Evolutionary conservation across 129 eudicot species (phyloP).

Genomic region (Lactuca sativa): DNA sequence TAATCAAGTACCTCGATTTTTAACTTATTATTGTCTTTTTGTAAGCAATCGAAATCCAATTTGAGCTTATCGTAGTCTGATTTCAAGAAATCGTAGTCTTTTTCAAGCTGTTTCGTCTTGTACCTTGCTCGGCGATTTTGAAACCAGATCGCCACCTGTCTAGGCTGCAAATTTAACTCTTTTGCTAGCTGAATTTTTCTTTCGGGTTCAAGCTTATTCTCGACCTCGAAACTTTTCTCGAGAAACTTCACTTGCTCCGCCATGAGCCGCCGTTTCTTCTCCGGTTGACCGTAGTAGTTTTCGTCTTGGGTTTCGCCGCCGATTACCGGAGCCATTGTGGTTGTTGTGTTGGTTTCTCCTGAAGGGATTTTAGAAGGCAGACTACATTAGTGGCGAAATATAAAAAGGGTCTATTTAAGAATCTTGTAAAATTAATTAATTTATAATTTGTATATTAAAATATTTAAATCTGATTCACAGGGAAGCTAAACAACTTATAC

Average conservation of each 20-base stretch:
- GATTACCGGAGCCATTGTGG: conserved; percentile 3
- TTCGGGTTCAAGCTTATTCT: conserved; percentile 87
- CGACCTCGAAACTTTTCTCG: conserved; percentile 77
- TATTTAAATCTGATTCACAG: not conserved
- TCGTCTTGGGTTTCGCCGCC: conserved; percentile 51
- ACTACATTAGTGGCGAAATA: not conserved
- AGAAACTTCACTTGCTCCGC: conserved; percentile 64
- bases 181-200: conserved; percentile 77
- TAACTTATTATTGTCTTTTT: conserved; percentile 56
- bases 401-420: no score
- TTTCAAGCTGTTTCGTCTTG: conserved; percentile 79
- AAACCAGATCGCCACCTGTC: conserved; percentile 92
- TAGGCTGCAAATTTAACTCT: conserved; percentile 78
- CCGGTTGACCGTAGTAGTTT: conserved; percentile 48
- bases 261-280: conserved; percentile 69
- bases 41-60: conserved; percentile 49
- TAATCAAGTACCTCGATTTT: conserved; percentile 58
- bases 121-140: conserved; percentile 83
- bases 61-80: conserved; percentile 66
- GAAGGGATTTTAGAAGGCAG: conserved; percentile 6
- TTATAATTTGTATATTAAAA: not conserved
- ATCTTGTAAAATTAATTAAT: not conserved
- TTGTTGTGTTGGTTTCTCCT: conserved; percentile 31
- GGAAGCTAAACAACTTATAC: not conserved
- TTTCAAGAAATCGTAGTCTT: conserved; percentile 63